These are phyloP conservation scores for Allium fistulosum DNA, from an alignment of 106 monocot species.

Conservation along the genomic window DNA sequence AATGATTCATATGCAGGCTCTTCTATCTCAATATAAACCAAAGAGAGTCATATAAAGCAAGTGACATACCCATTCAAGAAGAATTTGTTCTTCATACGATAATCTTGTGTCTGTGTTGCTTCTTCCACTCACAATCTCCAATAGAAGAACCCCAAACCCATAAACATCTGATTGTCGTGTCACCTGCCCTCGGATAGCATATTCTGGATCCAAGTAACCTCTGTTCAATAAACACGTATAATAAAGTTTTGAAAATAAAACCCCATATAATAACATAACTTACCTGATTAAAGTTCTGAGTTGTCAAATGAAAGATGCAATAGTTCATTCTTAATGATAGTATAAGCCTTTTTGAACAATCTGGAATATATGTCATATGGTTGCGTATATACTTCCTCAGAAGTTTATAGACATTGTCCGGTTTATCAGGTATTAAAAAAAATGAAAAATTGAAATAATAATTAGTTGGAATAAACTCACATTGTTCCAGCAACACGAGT, in stretches of 20 bases:
- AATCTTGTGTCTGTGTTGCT: slow-evolving; percentile 56
- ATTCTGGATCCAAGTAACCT: slow-evolving; percentile 74
- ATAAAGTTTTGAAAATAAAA: too few relatives aligned
- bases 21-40: not conserved
- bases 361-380: too few relatives aligned
- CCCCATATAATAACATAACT: too few relatives aligned
- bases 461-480: slow-evolving; percentile 22
- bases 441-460: not conserved
- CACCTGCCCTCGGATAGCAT: slow-evolving; percentile 67
- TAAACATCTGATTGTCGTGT: slow-evolving; percentile 67
- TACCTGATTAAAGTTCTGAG: too few relatives aligned
- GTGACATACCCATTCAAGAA: slow-evolving; percentile 57
- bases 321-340: too few relatives aligned
- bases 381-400: too few relatives aligned
- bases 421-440: not conserved
- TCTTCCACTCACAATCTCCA: slow-evolving; percentile 71
- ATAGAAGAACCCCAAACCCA: slow-evolving; percentile 66
- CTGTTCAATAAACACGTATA: slow-evolving; percentile 10
- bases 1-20: not conserved
- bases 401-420: too few relatives aligned
- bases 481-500: slow-evolving; percentile 71
- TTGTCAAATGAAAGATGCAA: too few relatives aligned
- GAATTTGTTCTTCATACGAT: slow-evolving; percentile 59
- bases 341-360: too few relatives aligned
- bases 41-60: not conserved